These are phyloP conservation scores for Hortiboletus campestris DNA, from an alignment of 768 basidiomycete genomes.

Conservation along the genomic window DNA sequence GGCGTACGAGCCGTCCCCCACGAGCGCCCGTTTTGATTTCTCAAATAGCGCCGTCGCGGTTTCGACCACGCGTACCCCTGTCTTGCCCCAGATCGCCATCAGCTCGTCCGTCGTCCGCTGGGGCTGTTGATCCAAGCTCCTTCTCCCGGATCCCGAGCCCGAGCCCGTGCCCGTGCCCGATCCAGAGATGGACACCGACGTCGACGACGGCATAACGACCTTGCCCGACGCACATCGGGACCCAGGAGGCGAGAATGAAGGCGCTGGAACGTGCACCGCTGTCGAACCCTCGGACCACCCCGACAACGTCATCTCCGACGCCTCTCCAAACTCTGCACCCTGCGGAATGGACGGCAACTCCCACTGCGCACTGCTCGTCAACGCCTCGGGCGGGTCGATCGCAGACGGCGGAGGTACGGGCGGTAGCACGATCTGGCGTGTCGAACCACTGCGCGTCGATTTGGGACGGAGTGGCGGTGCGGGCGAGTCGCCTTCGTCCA, in stretches of 20 bases:
- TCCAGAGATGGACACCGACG: slow-evolving; percentile 5
- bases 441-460: slow-evolving; percentile 26
- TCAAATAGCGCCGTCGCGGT: slow-evolving; percentile 65
- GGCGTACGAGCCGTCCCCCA: slow-evolving; percentile 82
- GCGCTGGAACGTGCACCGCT: slow-evolving; percentile 29
- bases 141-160: not conserved
- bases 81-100: slow-evolving; percentile 64
- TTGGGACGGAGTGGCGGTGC: slow-evolving; percentile 43
- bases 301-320: slow-evolving; percentile 43
- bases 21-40: slow-evolving; percentile 71
- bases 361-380: slow-evolving; percentile 53
- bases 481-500: slow-evolving; percentile 31
- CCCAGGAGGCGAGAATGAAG: slow-evolving; percentile 10
- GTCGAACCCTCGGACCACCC: slow-evolving; percentile 65
- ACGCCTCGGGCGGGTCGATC: slow-evolving; percentile 32
- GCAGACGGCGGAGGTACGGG: slow-evolving; percentile 40
- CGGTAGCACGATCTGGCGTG: slow-evolving; percentile 28
- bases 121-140: slow-evolving; percentile 32
- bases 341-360: slow-evolving; percentile 63
- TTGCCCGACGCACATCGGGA: slow-evolving; percentile 11
- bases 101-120: slow-evolving; percentile 60
- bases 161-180: not conserved
- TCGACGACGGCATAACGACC: not conserved
- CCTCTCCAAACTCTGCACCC: slow-evolving; percentile 50
- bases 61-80: slow-evolving; percentile 74